phyloP scores from a whole-genome alignment of 352 stramenopile species.

The Phytopythium kandeliae region DNA sequence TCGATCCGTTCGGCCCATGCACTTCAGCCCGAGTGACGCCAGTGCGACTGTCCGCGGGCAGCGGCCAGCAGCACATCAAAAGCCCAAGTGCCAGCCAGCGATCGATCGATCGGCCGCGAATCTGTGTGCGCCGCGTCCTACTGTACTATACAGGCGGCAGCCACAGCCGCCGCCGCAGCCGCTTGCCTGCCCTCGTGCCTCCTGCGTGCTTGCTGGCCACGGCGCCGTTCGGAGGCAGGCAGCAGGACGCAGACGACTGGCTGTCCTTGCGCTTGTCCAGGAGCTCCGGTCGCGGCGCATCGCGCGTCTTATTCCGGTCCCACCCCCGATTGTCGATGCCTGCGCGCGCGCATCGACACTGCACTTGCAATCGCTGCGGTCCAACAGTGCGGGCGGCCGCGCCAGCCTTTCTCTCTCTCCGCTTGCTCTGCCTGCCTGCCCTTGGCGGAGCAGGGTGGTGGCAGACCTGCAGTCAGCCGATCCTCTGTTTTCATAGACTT shows the following conservation, averaged over 20 bases:
- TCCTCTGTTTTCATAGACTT: too few species aligned
- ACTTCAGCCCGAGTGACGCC: constrained; percentile 7
- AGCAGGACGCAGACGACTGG: constrained; percentile 1
- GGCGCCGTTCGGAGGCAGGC: neutral
- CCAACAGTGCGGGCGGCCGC: too few species aligned
- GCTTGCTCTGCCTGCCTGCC: too few species aligned
- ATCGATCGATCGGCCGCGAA: neutral
- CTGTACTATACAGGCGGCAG: neutral
- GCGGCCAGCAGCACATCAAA: too few species aligned
- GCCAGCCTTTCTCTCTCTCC: too few species aligned
- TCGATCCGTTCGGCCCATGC: constrained; percentile 5
- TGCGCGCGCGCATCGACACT: constrained; percentile 1
- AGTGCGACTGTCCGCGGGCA: constrained; percentile 4
- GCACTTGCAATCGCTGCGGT: neutral
- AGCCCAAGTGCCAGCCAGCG: neutral
- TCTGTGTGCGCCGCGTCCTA: neutral
- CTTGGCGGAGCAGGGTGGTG: too few species aligned
- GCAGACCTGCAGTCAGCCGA: too few species aligned
- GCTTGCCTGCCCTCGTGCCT: too few species aligned
- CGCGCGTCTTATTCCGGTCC: constrained; percentile 5
- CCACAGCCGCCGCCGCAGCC: too few species aligned
- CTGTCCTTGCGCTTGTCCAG: neutral
- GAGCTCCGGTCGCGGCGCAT: too few species aligned
- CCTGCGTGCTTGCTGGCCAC: too few species aligned
- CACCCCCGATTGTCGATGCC: constrained; percentile 1